A percentile compares a stretch with the other conserved stretches of the same genome.
These are phyloP conservation scores for Aspergillus pseudoterreus DNA, from an alignment of 2,329 filamentous ascomycete species.

Conservation along the genomic window DNA sequence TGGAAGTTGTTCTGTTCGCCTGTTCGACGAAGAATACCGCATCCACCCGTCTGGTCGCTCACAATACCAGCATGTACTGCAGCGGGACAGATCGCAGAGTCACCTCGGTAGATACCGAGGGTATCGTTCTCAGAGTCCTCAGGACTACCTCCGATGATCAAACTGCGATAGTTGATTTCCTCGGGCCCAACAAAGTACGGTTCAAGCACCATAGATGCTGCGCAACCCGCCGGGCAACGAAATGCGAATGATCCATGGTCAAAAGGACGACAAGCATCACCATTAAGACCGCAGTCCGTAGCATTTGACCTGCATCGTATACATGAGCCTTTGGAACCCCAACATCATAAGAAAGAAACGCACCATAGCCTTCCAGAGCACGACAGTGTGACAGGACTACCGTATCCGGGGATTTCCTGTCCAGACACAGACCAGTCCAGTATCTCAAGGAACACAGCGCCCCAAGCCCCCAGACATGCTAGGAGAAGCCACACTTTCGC, in stretches of 20 bases:
- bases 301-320: constrained; percentile 26
- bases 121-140: constrained; percentile 34
- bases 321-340: background rate
- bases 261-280: constrained; percentile 56
- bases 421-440: constrained; percentile 29
- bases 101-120: constrained; percentile 53
- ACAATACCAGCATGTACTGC: constrained; percentile 60
- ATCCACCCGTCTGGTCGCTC: constrained; percentile 52
- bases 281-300: constrained; percentile 53
- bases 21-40: constrained; percentile 51
- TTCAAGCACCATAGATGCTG: constrained; percentile 48
- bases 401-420: constrained; percentile 30
- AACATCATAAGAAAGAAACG: background rate
- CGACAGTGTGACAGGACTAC: constrained; percentile 32
- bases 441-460: constrained; percentile 28
- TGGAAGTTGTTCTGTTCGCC: constrained; percentile 50
- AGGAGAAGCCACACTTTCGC: constrained; percentile 25
- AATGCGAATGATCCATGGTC: constrained; percentile 53
- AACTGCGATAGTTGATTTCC: constrained; percentile 51
- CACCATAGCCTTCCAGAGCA: constrained; percentile 36
- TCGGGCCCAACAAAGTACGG: constrained; percentile 57
- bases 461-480: constrained; percentile 27
- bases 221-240: constrained; percentile 57
- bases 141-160: constrained; percentile 54
- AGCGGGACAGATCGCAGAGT: constrained; percentile 59